These are phyloP conservation scores for Aureobasidium pullulans DNA, from an alignment of 2,329 filamentous ascomycete genomes.

Conservation along the genomic window DNA sequence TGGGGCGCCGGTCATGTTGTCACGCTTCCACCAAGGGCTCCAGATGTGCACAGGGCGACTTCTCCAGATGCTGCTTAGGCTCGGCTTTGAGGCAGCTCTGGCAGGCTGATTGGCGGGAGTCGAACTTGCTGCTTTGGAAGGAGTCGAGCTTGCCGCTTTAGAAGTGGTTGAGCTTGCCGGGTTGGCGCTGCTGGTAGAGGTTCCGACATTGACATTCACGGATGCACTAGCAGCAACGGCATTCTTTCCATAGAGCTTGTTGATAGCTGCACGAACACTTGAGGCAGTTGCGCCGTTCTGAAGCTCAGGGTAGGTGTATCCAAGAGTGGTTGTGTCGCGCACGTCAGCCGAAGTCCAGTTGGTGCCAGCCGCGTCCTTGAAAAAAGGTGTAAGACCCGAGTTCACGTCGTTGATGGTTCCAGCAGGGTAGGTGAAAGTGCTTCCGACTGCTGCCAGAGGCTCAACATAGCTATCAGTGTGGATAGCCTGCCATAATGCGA, in stretches of 20 bases:
- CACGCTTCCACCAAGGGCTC: conserved; percentile 10
- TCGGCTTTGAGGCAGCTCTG: neutral
- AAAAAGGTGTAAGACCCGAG: conserved; percentile 58
- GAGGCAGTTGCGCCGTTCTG: conserved; percentile 31
- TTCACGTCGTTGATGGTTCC: conserved; percentile 38
- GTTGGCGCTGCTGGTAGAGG: conserved; percentile 21
- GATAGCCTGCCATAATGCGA: conserved; percentile 70
- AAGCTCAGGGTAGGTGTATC: conserved; percentile 69
- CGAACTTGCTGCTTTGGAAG: neutral
- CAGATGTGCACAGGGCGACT: neutral
- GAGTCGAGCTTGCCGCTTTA: neutral
- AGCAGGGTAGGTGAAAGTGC: conserved; percentile 53
- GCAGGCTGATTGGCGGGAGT: neutral
- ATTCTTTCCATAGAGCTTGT: conserved; percentile 44
- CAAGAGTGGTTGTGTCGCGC: conserved; percentile 54
- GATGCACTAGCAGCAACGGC: neutral
- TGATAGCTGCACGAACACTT: conserved; percentile 48
- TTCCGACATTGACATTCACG: conserved; percentile 27
- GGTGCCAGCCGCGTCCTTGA: conserved; percentile 46
- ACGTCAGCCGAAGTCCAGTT: conserved; percentile 63
- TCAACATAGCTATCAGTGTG: conserved; percentile 61
- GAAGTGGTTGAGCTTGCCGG: neutral
- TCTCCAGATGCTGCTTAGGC: neutral
- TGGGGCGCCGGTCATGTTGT: neutral
- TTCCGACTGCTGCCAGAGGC: conserved; percentile 44